A percentile compares a stretch with the other conserved stretches of the same genome.
Evolutionary conservation across 768 basidiomycete species (phyloP).

Genomic region (Rhodotorula kratochvilovae): DNA sequence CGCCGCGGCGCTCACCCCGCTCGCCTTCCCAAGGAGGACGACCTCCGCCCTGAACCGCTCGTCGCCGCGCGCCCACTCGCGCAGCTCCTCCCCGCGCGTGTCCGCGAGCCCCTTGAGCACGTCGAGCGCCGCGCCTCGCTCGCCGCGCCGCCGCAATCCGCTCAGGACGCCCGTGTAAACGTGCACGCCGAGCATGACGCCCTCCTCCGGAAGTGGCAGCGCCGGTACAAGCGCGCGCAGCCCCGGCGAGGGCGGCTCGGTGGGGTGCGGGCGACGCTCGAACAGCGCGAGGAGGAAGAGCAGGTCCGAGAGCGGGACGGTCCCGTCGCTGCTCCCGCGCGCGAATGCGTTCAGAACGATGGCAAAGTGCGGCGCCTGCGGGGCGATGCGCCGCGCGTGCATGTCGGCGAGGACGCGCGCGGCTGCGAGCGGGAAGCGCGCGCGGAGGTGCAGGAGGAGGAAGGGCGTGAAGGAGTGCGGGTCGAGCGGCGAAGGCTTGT

Average conservation of each 20-base stretch:
- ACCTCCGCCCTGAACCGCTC: constrained; percentile 16
- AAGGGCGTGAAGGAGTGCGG: constrained; percentile 20
- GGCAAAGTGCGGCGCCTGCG: constrained; percentile 11
- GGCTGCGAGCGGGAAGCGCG: neutral
- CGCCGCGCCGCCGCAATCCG: constrained; percentile 3
- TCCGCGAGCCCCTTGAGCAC: neutral
- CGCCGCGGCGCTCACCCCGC: neutral
- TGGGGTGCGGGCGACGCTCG: neutral
- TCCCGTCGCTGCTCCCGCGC: neutral
- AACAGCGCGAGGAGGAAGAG: neutral
- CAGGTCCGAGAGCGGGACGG: neutral
- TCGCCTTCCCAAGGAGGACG: neutral
- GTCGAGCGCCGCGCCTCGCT: neutral
- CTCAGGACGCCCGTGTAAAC: constrained; percentile 5
- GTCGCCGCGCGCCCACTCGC: neutral
- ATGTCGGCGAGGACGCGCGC: constrained; percentile 4
- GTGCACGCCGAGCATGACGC: neutral
- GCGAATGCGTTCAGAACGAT: constrained; percentile 6
- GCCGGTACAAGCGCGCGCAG: neutral
- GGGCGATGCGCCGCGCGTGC: neutral
- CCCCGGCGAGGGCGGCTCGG: neutral
- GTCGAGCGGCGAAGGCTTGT: neutral
- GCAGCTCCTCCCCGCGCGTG: constrained; percentile 1
- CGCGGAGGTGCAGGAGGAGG: neutral
- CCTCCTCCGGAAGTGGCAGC: neutral